Base-by-base conservation (phyloP, 1,139 yeast genomes). In the Saccharomycopsis hybrid region DNA sequence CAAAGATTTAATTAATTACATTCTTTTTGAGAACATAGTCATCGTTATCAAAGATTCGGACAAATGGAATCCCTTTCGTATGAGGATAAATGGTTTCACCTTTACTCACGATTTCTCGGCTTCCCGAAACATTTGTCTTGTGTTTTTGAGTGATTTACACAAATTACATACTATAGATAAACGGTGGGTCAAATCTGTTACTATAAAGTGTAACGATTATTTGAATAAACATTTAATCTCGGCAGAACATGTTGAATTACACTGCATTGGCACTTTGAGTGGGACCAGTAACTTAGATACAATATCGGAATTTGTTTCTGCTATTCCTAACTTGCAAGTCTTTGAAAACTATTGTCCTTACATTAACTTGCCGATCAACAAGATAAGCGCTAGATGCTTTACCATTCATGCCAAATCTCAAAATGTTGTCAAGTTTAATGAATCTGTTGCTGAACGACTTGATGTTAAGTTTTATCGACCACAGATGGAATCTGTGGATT, bases 331-430 rank as follows among this genome's bases (percentile, higher is more conserved):
- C 30, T 28, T 40, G 13, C 25, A 24, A 7, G 11, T n/a, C 5
- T 40, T 40, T 27, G 43, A 40, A n/a, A 40, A 27, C 32, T 25
- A 27, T 9, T 40, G 43, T 25, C 43, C 43, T 28, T 40, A 40
- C 13, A 27, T 40, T 5, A 8, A 40, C 8, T n/a, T 40, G 9
- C 43, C 29, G 13, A 11, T 40, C 9, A 28, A 18, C 43, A 27
- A 25, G 5, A 40, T 40, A 18, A 25, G 18, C 11, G 8, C 31
- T n/a, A 40, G 13, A 27, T 40, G 11, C 13, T 28, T 40, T 28
- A 40, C 9, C 7, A 40, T 40, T 24, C 43, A 40, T 9, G 11
- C 43, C 27, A 11, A 24, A 11, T 7, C 43, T 13, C 25, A 13
- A 9, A 18, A 11, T 5, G 28, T 9, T 9, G 18, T 13, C 7